Evolutionary conservation across 2,329 filamentous ascomycete genomes (phyloP).

Genomic region (Leptographium wingfieldii): DNA sequence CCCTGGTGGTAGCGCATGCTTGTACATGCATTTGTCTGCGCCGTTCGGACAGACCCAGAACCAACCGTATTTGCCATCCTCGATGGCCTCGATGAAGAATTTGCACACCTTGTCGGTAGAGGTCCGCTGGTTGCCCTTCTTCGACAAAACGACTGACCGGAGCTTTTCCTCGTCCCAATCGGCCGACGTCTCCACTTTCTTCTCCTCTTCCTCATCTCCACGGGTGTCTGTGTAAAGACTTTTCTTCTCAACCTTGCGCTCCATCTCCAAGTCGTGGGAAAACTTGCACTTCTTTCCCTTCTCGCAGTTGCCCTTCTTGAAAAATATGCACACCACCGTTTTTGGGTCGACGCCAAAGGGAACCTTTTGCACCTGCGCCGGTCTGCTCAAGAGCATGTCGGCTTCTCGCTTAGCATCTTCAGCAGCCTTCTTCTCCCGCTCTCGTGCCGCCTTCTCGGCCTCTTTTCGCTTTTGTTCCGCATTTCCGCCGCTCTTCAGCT

Average conservation of each 20-base stretch:
- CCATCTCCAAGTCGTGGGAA: slow-evolving; percentile 77
- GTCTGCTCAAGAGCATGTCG: slow-evolving; percentile 74
- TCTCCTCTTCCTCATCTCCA: slow-evolving; percentile 59
- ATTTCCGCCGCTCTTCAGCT: slow-evolving; percentile 61
- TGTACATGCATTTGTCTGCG: slow-evolving; percentile 97
- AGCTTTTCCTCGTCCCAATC: slow-evolving; percentile 98
- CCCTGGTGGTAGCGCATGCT: slow-evolving; percentile 88
- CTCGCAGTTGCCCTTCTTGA: slow-evolving; percentile 93
- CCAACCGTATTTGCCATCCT: slow-evolving; percentile 98
- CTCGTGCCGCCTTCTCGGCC: slow-evolving; percentile 52
- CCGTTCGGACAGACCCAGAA: slow-evolving; percentile 98
- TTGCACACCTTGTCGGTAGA: slow-evolving; percentile 99
- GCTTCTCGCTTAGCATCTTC: slow-evolving; percentile 74
- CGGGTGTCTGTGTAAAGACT: slow-evolving; percentile 80
- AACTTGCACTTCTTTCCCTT: slow-evolving; percentile 99
- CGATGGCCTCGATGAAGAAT: slow-evolving; percentile 91
- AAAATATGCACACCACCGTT: slow-evolving; percentile 92
- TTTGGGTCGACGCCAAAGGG: slow-evolving; percentile 97
- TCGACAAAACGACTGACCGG: slow-evolving; percentile 77
- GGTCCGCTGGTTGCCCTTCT: slow-evolving; percentile 93
- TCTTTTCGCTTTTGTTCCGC: slow-evolving; percentile 76
- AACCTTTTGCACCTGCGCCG: slow-evolving; percentile 92
- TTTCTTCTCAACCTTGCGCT: slow-evolving; percentile 86
- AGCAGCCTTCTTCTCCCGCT: slow-evolving; percentile 82
- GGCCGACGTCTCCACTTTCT: slow-evolving; percentile 85